These are phyloP conservation scores for Musa itinerans DNA, from an alignment of 176 grass and related monocot genomes.

Conservation along the genomic window DNA sequence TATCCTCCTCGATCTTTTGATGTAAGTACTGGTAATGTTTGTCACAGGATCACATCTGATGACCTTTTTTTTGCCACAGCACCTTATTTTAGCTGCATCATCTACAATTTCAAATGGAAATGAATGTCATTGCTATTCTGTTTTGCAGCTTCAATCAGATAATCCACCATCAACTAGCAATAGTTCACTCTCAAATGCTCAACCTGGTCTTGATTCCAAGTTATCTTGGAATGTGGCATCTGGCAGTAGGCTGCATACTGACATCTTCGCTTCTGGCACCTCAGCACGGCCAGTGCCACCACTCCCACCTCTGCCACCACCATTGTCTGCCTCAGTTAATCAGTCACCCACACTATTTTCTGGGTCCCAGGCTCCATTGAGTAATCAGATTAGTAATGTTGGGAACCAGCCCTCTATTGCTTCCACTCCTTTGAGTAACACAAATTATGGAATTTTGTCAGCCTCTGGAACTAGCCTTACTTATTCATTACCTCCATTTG, in stretches of 20 bases:
- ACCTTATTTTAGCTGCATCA: background rate
- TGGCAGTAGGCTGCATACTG: slow-evolving; percentile 44
- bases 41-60: slow-evolving; percentile 54
- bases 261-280: slow-evolving; percentile 42
- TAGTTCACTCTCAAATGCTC: slow-evolving; percentile 46
- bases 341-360: slow-evolving; percentile 37
- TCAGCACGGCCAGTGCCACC: slow-evolving; percentile 42
- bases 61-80: slow-evolving; percentile 1
- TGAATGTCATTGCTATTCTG: slow-evolving; percentile 22
- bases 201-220: slow-evolving; percentile 51
- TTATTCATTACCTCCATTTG: slow-evolving; percentile 43
- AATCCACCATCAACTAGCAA: slow-evolving; percentile 36
- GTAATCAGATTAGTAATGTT: slow-evolving; percentile 29
- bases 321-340: slow-evolving; percentile 45
- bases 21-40: slow-evolving; percentile 33
- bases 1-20: slow-evolving; percentile 70
- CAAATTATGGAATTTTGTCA: slow-evolving; percentile 33
- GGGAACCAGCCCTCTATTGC: slow-evolving; percentile 27
- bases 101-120: background rate
- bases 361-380: slow-evolving; percentile 36
- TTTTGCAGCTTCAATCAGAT: slow-evolving; percentile 66
- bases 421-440: slow-evolving; percentile 33
- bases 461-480: slow-evolving; percentile 34
- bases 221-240: slow-evolving; percentile 61
- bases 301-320: slow-evolving; percentile 30